Conservation (phyloP, 148 eudicot species). For the Limonium bicolor region DNA sequence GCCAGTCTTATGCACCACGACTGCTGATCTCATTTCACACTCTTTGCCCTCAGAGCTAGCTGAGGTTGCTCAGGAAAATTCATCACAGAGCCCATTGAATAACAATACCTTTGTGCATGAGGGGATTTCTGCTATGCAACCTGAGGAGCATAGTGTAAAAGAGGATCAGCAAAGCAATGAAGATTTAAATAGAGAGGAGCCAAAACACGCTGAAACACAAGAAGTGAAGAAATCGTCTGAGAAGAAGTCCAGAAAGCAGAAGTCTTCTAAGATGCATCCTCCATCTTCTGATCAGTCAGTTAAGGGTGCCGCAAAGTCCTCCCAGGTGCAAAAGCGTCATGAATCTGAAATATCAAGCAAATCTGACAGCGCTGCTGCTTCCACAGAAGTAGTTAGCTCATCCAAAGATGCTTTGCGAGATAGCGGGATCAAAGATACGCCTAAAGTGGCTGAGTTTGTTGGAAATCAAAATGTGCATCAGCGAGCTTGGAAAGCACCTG, state of each 20-base stretch:
- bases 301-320: conserved; percentile 33
- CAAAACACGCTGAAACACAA: conserved; percentile 25
- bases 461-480: conserved; percentile 18
- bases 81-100: conserved; percentile 7
- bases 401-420: conserved; percentile 11
- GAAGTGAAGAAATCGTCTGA: conserved; percentile 51
- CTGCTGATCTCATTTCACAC: conserved; percentile 8
- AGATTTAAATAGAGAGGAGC: conserved; percentile 21
- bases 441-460: conserved; percentile 10
- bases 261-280: conserved; percentile 54
- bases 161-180: conserved; percentile 19
- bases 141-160: conserved; percentile 16
- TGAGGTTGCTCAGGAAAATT: conserved; percentile 11
- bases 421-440: conserved; percentile 13
- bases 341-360: conserved; percentile 9
- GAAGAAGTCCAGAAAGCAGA: conserved; percentile 67
- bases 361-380: conserved; percentile 10
- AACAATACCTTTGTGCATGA: conserved; percentile 12
- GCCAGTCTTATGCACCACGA: conserved; percentile 9
- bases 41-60: not conserved
- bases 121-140: conserved; percentile 3
- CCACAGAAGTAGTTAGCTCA: conserved; percentile 3
- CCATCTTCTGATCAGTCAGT: conserved; percentile 34
- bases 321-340: conserved; percentile 5
- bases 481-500: conserved; percentile 88